phyloP scores from a whole-genome alignment of 2,329 filamentous ascomycete genomes.

The Pseudogymnoascus sp. region DNA sequence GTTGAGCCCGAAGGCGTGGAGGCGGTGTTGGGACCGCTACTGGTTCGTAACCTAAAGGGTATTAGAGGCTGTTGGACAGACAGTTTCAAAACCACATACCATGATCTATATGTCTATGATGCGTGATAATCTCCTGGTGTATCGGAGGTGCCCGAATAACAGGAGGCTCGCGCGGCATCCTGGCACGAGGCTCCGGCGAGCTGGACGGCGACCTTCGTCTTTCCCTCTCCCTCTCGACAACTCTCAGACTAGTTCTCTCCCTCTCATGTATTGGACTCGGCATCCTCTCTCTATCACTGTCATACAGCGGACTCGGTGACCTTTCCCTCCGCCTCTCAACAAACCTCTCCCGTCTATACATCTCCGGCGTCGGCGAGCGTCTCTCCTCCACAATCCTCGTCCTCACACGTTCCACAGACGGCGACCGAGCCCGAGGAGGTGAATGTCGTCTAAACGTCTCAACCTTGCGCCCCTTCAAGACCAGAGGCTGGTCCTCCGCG shows the following conservation, averaged over 20 bases:
- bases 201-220: conserved; percentile 31
- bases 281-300: conserved; percentile 34
- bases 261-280: conserved; percentile 18
- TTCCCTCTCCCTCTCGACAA: conserved; percentile 36
- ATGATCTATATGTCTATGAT: conserved; percentile 81
- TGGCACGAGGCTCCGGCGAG: neutral
- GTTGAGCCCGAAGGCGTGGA: conserved; percentile 40
- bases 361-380: neutral
- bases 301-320: conserved; percentile 4
- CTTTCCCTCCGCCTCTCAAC: neutral
- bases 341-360: neutral
- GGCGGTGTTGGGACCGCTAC: conserved; percentile 23
- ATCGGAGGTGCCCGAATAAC: conserved; percentile 70
- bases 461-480: conserved; percentile 6
- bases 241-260: conserved; percentile 37
- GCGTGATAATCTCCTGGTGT: conserved; percentile 81
- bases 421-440: neutral
- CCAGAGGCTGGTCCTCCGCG: conserved; percentile 3
- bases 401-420: neutral
- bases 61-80: conserved; percentile 24
- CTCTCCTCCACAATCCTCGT: conserved; percentile 6
- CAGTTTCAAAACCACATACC: conserved; percentile 45
- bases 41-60: conserved; percentile 23
- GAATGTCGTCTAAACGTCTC: conserved; percentile 5
- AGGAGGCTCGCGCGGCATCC: conserved; percentile 46